Conservation (phyloP, 2,329 filamentous ascomycete genomes). For the Penicillium capsulatum region DNA sequence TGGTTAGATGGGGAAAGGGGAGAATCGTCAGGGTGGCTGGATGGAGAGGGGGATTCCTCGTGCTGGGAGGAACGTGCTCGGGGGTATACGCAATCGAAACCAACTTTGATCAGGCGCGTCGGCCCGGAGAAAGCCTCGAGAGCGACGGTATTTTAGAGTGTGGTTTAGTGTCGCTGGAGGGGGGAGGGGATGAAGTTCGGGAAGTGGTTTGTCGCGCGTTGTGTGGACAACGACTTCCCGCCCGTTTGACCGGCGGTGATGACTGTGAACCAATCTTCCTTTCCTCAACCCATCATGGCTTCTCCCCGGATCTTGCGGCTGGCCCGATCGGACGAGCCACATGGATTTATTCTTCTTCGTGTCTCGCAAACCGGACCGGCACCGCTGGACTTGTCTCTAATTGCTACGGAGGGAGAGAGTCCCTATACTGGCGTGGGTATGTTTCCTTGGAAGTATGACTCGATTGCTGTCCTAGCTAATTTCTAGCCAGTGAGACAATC, state of each 20-base stretch:
- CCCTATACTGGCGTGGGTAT: slow-evolving; percentile 50
- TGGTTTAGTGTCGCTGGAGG: too few species aligned
- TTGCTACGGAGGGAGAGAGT: slow-evolving; percentile 56
- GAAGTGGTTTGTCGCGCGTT: too few species aligned
- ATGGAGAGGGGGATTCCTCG: slow-evolving; percentile 1
- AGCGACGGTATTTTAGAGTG: too few species aligned
- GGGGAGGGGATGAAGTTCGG: too few species aligned
- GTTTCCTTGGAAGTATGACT: slow-evolving; percentile 1
- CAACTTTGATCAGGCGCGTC: not conserved
- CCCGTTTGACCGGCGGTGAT: too few species aligned
- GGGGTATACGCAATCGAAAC: slow-evolving; percentile 2
- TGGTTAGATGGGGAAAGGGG: not conserved
- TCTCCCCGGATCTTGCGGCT: slow-evolving; percentile 47
- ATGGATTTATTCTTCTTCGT: slow-evolving; percentile 48
- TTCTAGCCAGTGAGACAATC: slow-evolving; percentile 34
- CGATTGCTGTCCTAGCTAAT: slow-evolving; percentile 12
- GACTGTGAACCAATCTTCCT: too few species aligned
- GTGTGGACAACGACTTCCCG: too few species aligned
- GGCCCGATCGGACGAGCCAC: slow-evolving; percentile 42
- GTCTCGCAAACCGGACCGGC: slow-evolving; percentile 38
- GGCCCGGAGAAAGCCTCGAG: not conserved
- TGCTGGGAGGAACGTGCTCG: slow-evolving; percentile 1
- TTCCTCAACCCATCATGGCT: slow-evolving; percentile 11
- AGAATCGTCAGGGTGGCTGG: not conserved
- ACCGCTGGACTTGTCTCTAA: slow-evolving; percentile 51